Evolutionary conservation across 1,284 basidiomycete species (phyloP), one percentile per base, ranked within the genome.

Genomic region (Ceratobasidium sp.): DNA sequence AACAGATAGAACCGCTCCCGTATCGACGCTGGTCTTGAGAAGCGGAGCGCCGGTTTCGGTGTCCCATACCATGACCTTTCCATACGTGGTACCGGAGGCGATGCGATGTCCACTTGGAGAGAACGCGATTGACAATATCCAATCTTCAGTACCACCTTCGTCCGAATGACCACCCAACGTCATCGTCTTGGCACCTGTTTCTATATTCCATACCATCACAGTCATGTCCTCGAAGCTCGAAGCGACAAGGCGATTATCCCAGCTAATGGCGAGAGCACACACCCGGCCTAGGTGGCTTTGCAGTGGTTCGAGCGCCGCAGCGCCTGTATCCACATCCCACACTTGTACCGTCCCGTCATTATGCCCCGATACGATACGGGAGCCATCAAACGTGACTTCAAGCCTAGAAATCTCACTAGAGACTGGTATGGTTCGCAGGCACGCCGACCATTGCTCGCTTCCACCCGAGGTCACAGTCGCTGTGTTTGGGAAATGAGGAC

Each of bases 361-460:
- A 19, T 56, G 51, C 25, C 15, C 68, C 7, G 68, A 70, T 9
- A 32, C 40, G 44, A 70, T 34, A 3, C 56, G 32, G 17, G n/a
- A 19, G 29, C 68, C 54, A 11, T 46, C 40, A 1, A 32, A 46
- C 8, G 67, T 52, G 43, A 84, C 13, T 9, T n/a, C 15, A 1
- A 59, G n/a, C 22, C 19, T 22, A 19, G 19, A 59, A 13, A 70
- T 29, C 1, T 15, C 1, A 17, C 22, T 40, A 6, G 52, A 37
- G 37, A 43, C 32, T 2, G 5, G 15, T 0, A 59, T n/a, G 11
- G 40, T 15, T 29, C 43, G 32, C 19, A 59, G 7, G 17, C 68
- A 59, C 17, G 11, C 11, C 19, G 68, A n/a, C 68, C 68, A 70
- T 13, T 13, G n/a, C 32, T 70, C 40, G 8, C 5, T 15, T 32